A percentile compares a stretch with the other conserved stretches of the same genome.
Evolutionary conservation across 2,329 filamentous ascomycete genomes (phyloP).

Genomic region (Dactylonectria macrodidyma): DNA sequence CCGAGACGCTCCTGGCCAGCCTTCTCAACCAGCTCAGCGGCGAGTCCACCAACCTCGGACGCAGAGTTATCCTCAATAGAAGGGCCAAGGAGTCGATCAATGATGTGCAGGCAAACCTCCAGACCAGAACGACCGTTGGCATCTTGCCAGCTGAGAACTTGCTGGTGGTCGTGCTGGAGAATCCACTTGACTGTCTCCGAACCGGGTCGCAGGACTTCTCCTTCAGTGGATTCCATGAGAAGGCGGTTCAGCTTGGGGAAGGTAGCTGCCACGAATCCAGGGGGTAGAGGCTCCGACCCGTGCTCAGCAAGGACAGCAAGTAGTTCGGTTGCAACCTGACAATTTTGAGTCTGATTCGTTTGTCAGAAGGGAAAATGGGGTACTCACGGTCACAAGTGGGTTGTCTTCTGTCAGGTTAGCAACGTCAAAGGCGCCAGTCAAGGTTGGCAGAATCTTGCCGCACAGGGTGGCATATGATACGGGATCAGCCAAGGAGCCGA

Average conservation of each 20-base stretch:
- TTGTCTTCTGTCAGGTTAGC: slow-evolving; percentile 88
- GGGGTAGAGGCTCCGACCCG: slow-evolving; percentile 86
- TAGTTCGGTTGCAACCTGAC: slow-evolving; percentile 84
- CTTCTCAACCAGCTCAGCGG: slow-evolving; percentile 95
- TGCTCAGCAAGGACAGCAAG: slow-evolving; percentile 86
- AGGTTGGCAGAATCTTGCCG: slow-evolving; percentile 86
- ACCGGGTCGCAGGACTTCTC: slow-evolving; percentile 88
- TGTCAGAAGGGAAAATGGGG: no score
- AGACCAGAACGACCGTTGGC: slow-evolving; percentile 85
- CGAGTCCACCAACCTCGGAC: slow-evolving; percentile 95
- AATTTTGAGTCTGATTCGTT: slow-evolving; percentile 37
- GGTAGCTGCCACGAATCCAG: slow-evolving; percentile 86
- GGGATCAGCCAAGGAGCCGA: slow-evolving; percentile 75
- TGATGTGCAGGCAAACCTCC: slow-evolving; percentile 90
- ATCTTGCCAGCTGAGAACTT: slow-evolving; percentile 90
- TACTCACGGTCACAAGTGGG: slow-evolving; percentile 80
- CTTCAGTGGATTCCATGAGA: slow-evolving; percentile 87
- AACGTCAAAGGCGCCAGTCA: slow-evolving; percentile 92
- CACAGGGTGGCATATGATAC: slow-evolving; percentile 85
- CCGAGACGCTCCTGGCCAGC: slow-evolving; percentile 92
- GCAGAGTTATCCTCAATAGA: slow-evolving; percentile 93
- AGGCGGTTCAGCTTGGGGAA: slow-evolving; percentile 90
- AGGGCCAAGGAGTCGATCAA: slow-evolving; percentile 89
- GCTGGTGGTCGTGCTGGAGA: slow-evolving; percentile 89
- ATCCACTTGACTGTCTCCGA: slow-evolving; percentile 92